Base-by-base conservation (phyloP, 768 basidiomycete genomes). In the Leucosporidium yakuticum region DNA sequence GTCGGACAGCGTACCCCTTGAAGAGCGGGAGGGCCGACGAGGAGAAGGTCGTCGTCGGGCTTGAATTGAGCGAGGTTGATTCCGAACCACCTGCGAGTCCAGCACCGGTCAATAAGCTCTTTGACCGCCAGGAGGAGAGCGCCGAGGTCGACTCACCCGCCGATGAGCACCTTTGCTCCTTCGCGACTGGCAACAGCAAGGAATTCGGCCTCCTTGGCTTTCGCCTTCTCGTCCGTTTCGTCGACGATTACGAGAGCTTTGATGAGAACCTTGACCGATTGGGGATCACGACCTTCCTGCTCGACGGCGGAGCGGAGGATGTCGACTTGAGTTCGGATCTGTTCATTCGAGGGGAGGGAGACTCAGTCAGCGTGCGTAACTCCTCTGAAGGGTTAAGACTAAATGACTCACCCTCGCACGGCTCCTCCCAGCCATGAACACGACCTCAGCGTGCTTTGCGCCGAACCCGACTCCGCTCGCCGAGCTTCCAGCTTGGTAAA, bases 401-500 rank as follows among this genome's bases (percentile, higher is more conserved):
- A n/a, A n/a, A n/a, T n/a, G n/a, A 20, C 44, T 2, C 12, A 47
- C 44, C 44, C 48, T 47, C 17, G 39, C 14, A 17, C 20, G 27
- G 9, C 27, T 19, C 14, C 14, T 25, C 2, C 59, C 44, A 0
- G 7, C 19, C n/a, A 63, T 44, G 53, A 63, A 58, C 17, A 66
- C 65, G 5, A 59, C 65, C n/a, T 66, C 57, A 25, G 57, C 58
- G 48, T 60, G 57, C 31, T 27, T 23, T 12, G 65, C 57, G 1
- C 32, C 57, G 39, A 66, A 66, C 8, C 25, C 27, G 9, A 54
- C 25, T 0, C 65, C 65, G 4, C 34, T 32, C 7, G n/a, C n/a
- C 23, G 65, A 36, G n/a, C 44, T 36, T 20, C 65, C 65, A 15
- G 65, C 59, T 21, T 66, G 65, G 39, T 27, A 66, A 9, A 66